Conservation (phyloP, 2,329 filamentous ascomycete species). For the Colletotrichum somersetense region DNA sequence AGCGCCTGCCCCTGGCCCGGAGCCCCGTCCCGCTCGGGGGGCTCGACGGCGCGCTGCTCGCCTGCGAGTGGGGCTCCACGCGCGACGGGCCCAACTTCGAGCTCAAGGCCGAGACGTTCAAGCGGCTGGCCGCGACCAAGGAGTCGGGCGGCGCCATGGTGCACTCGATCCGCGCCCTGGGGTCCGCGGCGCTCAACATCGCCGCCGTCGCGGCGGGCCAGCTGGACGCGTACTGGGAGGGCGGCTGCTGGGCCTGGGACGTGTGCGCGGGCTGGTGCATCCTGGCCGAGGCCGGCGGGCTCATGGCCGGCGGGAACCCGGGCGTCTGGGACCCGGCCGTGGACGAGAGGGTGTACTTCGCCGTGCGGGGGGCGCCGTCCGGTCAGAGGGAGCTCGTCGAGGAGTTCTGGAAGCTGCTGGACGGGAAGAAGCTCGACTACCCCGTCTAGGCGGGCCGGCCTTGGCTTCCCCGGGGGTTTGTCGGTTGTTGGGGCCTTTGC, state of each 20-base stretch:
- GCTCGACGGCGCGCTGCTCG: slow-evolving; percentile 74
- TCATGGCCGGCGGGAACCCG: slow-evolving; percentile 79
- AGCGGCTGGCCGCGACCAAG: slow-evolving; percentile 67
- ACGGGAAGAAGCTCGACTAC: slow-evolving; percentile 66
- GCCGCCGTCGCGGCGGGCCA: slow-evolving; percentile 79
- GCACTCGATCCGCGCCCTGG: slow-evolving; percentile 77
- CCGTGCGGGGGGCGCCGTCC: slow-evolving; percentile 69
- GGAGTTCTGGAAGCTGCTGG: slow-evolving; percentile 74
- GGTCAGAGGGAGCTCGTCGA: slow-evolving; percentile 73
- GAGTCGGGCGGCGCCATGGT: slow-evolving; percentile 80
- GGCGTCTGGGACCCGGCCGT: slow-evolving; percentile 76
- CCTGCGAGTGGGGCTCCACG: slow-evolving; percentile 79
- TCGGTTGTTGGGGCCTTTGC: not conserved
- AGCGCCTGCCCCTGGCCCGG: slow-evolving; percentile 56
- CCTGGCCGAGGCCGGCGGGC: slow-evolving; percentile 78
- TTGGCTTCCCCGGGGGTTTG: too few species aligned
- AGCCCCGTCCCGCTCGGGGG: slow-evolving; percentile 68
- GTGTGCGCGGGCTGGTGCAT: slow-evolving; percentile 87
- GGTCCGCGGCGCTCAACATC: slow-evolving; percentile 81
- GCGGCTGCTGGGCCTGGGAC: slow-evolving; percentile 88
- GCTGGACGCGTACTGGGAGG: slow-evolving; percentile 84
- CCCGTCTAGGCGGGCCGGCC: slow-evolving; percentile 15
- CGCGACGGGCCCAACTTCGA: slow-evolving; percentile 78
- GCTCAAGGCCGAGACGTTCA: slow-evolving; percentile 76
- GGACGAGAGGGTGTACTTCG: slow-evolving; percentile 72